phyloP scores from a whole-genome alignment of 2,329 filamentous ascomycete genomes.

The Ceratocystis ficicola region DNA sequence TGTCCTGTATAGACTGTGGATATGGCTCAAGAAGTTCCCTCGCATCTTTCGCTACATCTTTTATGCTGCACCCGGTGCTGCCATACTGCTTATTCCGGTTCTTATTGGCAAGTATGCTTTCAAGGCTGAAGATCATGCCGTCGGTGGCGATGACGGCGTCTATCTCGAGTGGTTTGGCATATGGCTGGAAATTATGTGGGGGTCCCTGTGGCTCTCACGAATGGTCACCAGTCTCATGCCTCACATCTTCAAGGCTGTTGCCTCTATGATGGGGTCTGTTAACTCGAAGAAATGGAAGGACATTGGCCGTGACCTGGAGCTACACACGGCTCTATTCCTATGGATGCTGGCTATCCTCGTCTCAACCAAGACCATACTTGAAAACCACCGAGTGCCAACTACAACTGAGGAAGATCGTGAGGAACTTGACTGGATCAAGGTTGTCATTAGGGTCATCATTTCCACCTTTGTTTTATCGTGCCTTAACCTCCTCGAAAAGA shows the following conservation, averaged over 20 bases:
- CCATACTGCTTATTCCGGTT: slow-evolving; percentile 37
- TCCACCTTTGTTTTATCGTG: slow-evolving; percentile 66
- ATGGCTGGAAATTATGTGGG: slow-evolving; percentile 89
- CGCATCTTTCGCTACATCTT: slow-evolving; percentile 39
- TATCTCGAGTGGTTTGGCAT: slow-evolving; percentile 81
- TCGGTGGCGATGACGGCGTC: slow-evolving; percentile 59
- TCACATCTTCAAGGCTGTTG: slow-evolving; percentile 37
- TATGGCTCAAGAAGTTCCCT: slow-evolving; percentile 38
- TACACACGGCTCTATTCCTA: slow-evolving; percentile 76
- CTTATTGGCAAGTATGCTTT: slow-evolving; percentile 35
- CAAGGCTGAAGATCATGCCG: slow-evolving; percentile 34
- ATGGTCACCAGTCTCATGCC: slow-evolving; percentile 43
- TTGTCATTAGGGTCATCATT: slow-evolving; percentile 76
- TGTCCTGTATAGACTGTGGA: slow-evolving; percentile 33
- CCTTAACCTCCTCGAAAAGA: slow-evolving; percentile 81
- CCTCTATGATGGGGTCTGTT: slow-evolving; percentile 66
- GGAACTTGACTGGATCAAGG: slow-evolving; percentile 55
- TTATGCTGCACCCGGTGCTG: slow-evolving; percentile 37
- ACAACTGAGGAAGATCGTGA: slow-evolving; percentile 35
- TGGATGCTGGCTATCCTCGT: slow-evolving; percentile 83
- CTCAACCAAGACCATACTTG: slow-evolving; percentile 75
- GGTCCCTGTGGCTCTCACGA: slow-evolving; percentile 69
- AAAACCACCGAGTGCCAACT: slow-evolving; percentile 29
- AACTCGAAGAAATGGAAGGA: slow-evolving; percentile 89
- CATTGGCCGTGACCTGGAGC: slow-evolving; percentile 70